Percentiles rank a stretch among this genome's conserved stretches.
These are phyloP conservation scores for Annulohypoxylon truncatum DNA, from an alignment of 2,329 filamentous ascomycete genomes.

Conservation along the genomic window DNA sequence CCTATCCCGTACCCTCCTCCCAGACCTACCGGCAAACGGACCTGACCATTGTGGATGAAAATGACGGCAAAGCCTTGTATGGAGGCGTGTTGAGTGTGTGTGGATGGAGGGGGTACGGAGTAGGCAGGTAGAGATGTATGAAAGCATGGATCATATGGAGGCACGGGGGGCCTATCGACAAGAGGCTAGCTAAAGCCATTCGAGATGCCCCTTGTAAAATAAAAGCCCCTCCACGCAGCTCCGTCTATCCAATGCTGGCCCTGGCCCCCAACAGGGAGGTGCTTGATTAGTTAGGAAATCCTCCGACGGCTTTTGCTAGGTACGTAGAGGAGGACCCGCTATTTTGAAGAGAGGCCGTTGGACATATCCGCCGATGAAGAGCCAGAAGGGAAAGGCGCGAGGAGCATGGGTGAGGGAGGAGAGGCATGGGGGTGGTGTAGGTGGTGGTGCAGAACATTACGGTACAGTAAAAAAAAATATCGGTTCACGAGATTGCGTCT, in stretches of 20 bases:
- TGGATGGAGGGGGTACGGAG: conserved; percentile 48
- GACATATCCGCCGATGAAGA: conserved; percentile 55
- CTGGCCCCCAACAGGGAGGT: conserved; percentile 53
- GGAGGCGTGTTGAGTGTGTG: conserved; percentile 22
- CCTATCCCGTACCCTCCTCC: conserved; percentile 42
- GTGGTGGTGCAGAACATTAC: conserved; percentile 27
- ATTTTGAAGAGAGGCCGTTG: conserved; percentile 61
- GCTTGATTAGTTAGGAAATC: conserved; percentile 59
- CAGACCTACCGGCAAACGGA: conserved; percentile 40
- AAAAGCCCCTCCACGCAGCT: conserved; percentile 46
- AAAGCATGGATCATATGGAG: conserved; percentile 51
- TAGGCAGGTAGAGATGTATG: conserved; percentile 49
- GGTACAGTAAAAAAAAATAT: conserved; percentile 54
- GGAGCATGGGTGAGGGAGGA: conserved; percentile 46
- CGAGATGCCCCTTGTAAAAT: conserved; percentile 47
- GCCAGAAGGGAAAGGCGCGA: conserved; percentile 56
- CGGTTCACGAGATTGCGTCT: conserved; percentile 60
- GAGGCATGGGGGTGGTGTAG: conserved; percentile 31
- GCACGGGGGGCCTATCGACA: conserved; percentile 49
- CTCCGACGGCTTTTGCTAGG: conserved; percentile 56
- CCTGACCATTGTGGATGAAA: conserved; percentile 45
- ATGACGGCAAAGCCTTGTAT: conserved; percentile 46
- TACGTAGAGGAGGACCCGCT: conserved; percentile 53
- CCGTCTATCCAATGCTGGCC: conserved; percentile 51
- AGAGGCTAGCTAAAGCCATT: conserved; percentile 46